Evolutionary conservation across 164 flowering plant genomes (phyloP), one percentile per base, ranked within the genome.

Genomic region (Liquidambar formosana): DNA sequence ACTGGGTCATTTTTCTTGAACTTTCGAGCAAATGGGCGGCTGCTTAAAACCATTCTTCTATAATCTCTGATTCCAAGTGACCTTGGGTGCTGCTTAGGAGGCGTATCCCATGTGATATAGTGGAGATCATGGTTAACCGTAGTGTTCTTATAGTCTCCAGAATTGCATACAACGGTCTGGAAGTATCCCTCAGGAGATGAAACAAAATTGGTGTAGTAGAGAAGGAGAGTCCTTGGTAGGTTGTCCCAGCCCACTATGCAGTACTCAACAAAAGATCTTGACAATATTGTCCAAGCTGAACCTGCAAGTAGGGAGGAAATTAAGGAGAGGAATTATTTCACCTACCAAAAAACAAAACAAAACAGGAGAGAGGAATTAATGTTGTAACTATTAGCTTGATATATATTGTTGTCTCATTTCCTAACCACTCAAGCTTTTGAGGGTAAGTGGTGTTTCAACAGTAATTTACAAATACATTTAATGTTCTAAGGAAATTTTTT

Each of bases 171-270:
- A 4, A 92, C 22, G 6, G 99, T 94, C 70, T 94, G 99, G 82
- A 94, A 94, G 83, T 94, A 94, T 12, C 86, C 86, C 57, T 94
- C 99, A 0, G 99, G 97, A 3, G 99, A 89, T 10, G 99, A 94
- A 22, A 92, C 86, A 61, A 92, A 88, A 78, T 94, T 94, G n/a
- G 99, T 83, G 88, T 86, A 89, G 85, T 94, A 94, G 21, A 94
- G 85, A 14, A 94, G 97, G 38, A 92, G 94, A 44, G 91, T 85
- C 61, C 97, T 86, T 51, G 98, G 98, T 10, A 92, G 83, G 72
- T 94, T 94, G 63, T 94, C 97, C 89, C 91, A 94, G 10, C 98
- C 98, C 2, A 83, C 43, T 69, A 91, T 62, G 77, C 89, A 79
- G 71, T 89, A 94, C 73, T 94, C 97, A 0, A 94, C 80, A 72